Base-by-base conservation (phyloP, 2,329 filamentous ascomycete genomes). In the Truncatella angustata region DNA sequence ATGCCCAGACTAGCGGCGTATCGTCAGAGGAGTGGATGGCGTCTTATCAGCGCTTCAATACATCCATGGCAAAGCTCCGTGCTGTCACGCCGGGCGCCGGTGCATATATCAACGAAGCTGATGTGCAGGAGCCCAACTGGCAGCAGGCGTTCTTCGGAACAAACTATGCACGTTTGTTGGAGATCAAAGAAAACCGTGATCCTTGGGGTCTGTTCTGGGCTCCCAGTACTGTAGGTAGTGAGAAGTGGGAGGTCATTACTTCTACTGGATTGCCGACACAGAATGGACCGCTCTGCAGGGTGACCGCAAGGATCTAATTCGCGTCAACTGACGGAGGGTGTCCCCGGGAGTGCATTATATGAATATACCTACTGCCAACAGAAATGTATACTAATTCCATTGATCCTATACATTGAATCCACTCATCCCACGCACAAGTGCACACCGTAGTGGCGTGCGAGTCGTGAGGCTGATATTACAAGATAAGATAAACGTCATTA, bases 71-170 rank as follows among this genome's bases (percentile, higher is more conserved):
- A 20, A 43, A 61, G 21, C 56, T 72, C 14, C 63, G 70, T 18
- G 63, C 57, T 4, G 64, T 65, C 3, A 70, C 74, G 2, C 74
- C 74, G 1, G 70, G 67, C 0, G 64, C 65, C 4, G 76, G 76
- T 3, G 67, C 73, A 3, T 80, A 80, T 54, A 67, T 78, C 67
- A 80, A 80, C 54, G 80, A 84, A 67, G 76, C 72, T 0, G 75
- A 82, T 59, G 75, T 76, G 24, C 68, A 69, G 43, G 70, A 80
- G 61, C 71, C 70, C 2, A 58, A 77, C 49, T 81, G 69, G 58
- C 66, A 78, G 60, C 58, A 73, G 34, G 65, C 61, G 2, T 80
- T 80, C 62, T 81, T 69, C 59, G 78, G 78, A 5, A 54, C 36
- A 5, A 73, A 79, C 50, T 80, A 79, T 56, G 58, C 58, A 5